Evolutionary conservation across 1,139 yeast species (phyloP).

Genomic region (Eremothecium cymbalariae): DNA sequence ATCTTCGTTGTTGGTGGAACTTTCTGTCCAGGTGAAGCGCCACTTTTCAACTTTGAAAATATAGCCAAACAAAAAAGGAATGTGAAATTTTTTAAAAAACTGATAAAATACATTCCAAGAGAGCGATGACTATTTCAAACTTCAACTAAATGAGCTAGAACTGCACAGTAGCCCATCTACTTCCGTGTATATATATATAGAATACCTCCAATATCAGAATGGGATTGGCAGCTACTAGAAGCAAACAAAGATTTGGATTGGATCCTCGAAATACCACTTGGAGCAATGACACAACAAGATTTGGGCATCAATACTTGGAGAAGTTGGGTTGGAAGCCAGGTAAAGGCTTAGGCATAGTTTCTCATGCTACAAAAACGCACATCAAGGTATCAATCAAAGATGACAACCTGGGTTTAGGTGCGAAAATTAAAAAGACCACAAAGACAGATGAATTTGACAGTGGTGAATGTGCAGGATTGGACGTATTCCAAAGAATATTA

Average conservation of each 20-base stretch:
- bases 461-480: conserved; percentile 85
- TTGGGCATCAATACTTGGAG: conserved; percentile 80
- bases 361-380: conserved; percentile 62
- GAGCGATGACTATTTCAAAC: no score
- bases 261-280: conserved; percentile 94
- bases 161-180: no score
- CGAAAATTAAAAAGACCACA: conserved; percentile 53
- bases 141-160: no score
- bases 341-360: conserved; percentile 67
- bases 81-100: no score
- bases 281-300: conserved; percentile 79
- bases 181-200: no score
- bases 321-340: conserved; percentile 93
- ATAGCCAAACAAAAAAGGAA: no score
- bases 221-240: conserved; percentile 87
- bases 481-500: conserved; percentile 81
- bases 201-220: conserved; percentile 34
- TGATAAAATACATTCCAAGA: no score
- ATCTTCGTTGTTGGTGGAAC: no score
- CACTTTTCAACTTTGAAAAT: no score
- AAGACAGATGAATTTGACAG: conserved; percentile 57
- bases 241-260: conserved; percentile 75
- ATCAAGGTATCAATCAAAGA: conserved; percentile 75
- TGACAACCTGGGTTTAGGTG: conserved; percentile 80
- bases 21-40: no score